Base-by-base conservation (phyloP, 176 grass and related monocot genomes). In the Triticum dicoccoides region DNA sequence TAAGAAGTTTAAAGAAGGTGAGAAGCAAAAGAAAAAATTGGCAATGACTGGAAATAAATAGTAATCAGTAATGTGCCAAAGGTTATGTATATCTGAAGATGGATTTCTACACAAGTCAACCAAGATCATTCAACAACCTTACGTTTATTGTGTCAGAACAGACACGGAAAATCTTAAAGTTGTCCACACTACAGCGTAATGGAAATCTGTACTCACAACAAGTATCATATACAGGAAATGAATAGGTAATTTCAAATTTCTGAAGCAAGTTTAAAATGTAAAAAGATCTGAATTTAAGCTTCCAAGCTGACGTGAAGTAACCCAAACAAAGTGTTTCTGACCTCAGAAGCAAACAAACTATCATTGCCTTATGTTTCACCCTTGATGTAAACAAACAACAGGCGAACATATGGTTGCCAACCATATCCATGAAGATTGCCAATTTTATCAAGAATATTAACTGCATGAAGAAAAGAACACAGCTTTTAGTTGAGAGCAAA, bases 401-500 rank as follows among this genome's bases (percentile, higher is more conserved):
- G 18, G 38, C 2, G 27, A 34, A 38, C 41, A 42, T n/a, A 44
- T 38, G 73, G 9, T 83, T 59, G 24, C 34, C 25, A 84, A 65
- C 25, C 7, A 35, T n/a, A 37, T 83, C 35, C 79, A 64, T 56
- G 42, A 65, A 84, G 11, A 79, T 83, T 67, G 45, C 5, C 23
- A 58, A 18, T 37, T 70, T 15, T 72, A 52, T 27, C 5, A 38
- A 11, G 24, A 76, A 42, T 3, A 42, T 42, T 42, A 72, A 70
- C 34, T 21, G 33, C 33, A 38, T 72, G 20, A 82, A 81, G 29
- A 13, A 65, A 83, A 45, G 83, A 59, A 2, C 32, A 21, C 2
- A 54, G 8, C 13, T 66, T 39, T 75, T 68, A 47, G 78, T 73
- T 74, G 56, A 83, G 9, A 86, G 61, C 41, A 30, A 27, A 94